Evolutionary conservation across 2,329 filamentous ascomycete genomes (phyloP), one percentile per base, ranked within the genome.

Genomic region (Alternaria sp.): DNA sequence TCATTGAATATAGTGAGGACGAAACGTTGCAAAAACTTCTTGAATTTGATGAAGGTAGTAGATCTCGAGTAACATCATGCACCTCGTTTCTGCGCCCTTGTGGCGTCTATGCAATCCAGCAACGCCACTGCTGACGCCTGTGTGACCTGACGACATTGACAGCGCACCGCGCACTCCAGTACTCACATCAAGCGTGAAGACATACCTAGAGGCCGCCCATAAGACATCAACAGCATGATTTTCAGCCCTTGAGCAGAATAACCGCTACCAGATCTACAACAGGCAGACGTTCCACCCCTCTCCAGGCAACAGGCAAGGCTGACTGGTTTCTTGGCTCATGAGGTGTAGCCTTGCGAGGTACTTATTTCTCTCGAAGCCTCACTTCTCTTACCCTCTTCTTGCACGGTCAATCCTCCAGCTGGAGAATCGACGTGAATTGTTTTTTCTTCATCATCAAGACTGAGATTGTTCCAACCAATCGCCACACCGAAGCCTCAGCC

Each of bases 241-340:
- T 11, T 22, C 22, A 36, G 24, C 44, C 30, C 24, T 43, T 28
- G 43, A 16, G 32, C 12, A 36, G 12, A 36, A 16, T 36, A 7
- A 5, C 32, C 18, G 32, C 42, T 43, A 32, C 36, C 49, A 43
- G n/a, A 49, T 28, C n/a, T 26, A 24, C 32, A 14, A 36, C 43
- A 59, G 57, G 46, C 46, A 62, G 56, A 54, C 49, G 30, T 41
- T 48, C 38, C 47, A 43, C 24, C 3, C 14, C 32, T n/a, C 7
- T 41, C 22, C 41, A 64, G 59, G 62, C 60, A 63, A 48, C 62
- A 63, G 52, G 34, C 9, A 54, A 56, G 53, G 32, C 53, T 60
- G 49, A 55, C 54, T 53, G 46, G 47, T 56, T n/a, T 36, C 30
- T 49, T 49, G 46, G 28, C 34, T 49, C 30, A 16, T 28, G 24